These are phyloP conservation scores for Monilinia fructigena DNA, from an alignment of 2,329 filamentous ascomycete genomes.

Conservation along the genomic window DNA sequence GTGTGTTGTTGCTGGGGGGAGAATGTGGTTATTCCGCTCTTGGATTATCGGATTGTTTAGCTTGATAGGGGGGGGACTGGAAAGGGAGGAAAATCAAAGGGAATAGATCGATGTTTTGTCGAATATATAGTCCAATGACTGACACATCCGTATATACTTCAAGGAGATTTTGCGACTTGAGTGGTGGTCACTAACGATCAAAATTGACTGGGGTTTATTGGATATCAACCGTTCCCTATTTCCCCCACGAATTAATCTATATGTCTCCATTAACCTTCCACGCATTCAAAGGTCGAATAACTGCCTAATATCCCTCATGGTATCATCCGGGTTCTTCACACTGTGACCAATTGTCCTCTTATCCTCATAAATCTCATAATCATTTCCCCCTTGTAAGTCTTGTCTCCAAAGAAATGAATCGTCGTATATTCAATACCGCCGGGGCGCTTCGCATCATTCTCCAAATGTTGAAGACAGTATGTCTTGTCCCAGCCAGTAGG, in stretches of 20 bases:
- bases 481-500: slow-evolving; percentile 98
- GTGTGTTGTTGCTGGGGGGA: neutral
- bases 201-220: neutral
- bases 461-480: slow-evolving; percentile 87
- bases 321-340: slow-evolving; percentile 80
- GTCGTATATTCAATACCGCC: slow-evolving; percentile 76
- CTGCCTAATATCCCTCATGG: slow-evolving; percentile 74
- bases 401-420: slow-evolving; percentile 98
- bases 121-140: neutral
- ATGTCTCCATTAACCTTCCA: neutral
- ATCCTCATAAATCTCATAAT: slow-evolving; percentile 90
- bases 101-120: neutral
- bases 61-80: neutral
- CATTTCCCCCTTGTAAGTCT: slow-evolving; percentile 90
- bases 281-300: slow-evolving; percentile 63
- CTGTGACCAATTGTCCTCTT: slow-evolving; percentile 79
- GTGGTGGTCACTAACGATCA: neutral
- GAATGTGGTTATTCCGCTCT: slow-evolving; percentile 1
- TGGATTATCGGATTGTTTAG: neutral
- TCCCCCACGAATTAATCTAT: slow-evolving; percentile 4
- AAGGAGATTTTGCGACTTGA: neutral
- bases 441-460: slow-evolving; percentile 69
- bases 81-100: neutral
- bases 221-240: neutral
- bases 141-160: neutral